A percentile compares a stretch with the other conserved stretches of the same genome.
Conservation (phyloP, 225 moss, liverwort and hornwort species). For the Asterella californica region DNA sequence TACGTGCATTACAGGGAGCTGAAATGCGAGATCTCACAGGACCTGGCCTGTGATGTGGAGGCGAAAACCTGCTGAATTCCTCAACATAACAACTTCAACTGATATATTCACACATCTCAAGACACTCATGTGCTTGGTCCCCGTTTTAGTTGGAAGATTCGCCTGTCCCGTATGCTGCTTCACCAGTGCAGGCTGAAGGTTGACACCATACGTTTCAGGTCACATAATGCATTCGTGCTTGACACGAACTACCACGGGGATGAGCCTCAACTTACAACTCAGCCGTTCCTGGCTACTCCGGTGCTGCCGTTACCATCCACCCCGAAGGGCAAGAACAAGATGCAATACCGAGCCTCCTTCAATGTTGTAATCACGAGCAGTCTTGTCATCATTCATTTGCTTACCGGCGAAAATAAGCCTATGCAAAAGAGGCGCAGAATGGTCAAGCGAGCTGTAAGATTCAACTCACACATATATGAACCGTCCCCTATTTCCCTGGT, state of each 20-base stretch:
- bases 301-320: constrained; percentile 43
- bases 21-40: constrained; percentile 6
- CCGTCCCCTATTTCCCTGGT: neutral
- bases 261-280: neutral
- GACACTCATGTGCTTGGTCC: neutral
- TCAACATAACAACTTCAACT: constrained; percentile 1
- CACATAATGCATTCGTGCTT: neutral
- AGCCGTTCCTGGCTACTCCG: neutral
- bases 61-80: constrained; percentile 5
- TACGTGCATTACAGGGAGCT: constrained; percentile 18
- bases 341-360: constrained; percentile 98
- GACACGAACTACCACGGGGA: neutral
- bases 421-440: constrained; percentile 8
- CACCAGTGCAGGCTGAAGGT: neutral
- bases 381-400: constrained; percentile 99
- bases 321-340: constrained; percentile 96
- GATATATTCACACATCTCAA: constrained; percentile 1
- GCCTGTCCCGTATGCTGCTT: neutral
- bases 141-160: neutral
- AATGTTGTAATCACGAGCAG: constrained; percentile 95
- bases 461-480: neutral
- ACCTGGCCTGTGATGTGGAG: neutral
- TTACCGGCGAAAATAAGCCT: constrained; percentile 99
- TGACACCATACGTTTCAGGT: neutral
- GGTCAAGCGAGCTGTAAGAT: neutral